Evolutionary conservation across 2,329 filamentous ascomycete species (phyloP).

Genomic region (Fusarium sp.): DNA sequence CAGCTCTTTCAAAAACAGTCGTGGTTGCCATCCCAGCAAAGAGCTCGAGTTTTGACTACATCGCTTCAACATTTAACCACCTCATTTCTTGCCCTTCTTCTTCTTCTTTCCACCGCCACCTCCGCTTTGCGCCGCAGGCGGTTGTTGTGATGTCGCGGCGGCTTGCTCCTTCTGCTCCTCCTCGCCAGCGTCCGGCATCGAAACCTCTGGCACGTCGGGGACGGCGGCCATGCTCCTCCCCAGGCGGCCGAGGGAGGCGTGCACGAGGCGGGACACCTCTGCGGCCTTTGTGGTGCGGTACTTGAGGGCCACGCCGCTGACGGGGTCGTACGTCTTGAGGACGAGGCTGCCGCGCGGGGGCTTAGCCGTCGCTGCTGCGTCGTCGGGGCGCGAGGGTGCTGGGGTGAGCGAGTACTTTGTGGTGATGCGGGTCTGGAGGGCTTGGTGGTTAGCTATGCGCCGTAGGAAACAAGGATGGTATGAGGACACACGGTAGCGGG

Average conservation of each 20-base stretch:
- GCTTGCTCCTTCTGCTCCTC: conserved; percentile 13
- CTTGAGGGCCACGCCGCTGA: conserved; percentile 82
- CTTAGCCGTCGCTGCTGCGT: conserved; percentile 48
- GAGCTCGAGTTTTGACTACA: background rate
- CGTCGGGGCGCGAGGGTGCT: conserved; percentile 39
- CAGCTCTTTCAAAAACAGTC: background rate
- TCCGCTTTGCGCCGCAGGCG: conserved; percentile 44
- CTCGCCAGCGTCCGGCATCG: conserved; percentile 52
- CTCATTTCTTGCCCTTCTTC: conserved; percentile 59
- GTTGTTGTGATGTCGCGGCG: conserved; percentile 24
- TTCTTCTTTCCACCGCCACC: conserved; percentile 67
- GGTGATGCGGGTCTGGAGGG: conserved; percentile 79
- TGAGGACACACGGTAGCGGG: conserved; percentile 74
- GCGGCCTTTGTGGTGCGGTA: conserved; percentile 91
- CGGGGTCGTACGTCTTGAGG: conserved; percentile 89
- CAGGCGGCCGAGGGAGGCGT: conserved; percentile 73
- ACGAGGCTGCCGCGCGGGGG: conserved; percentile 73
- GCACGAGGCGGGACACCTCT: conserved; percentile 83
- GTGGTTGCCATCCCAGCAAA: background rate
- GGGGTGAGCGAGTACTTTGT: conserved; percentile 84
- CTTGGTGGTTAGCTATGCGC: conserved; percentile 19
- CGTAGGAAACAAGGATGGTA: background rate
- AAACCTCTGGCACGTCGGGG: conserved; percentile 54
- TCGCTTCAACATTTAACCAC: background rate
- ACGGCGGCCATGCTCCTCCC: conserved; percentile 72